A percentile compares a stretch with the other conserved stretches of the same genome.
Conservation (phyloP, 2,329 filamentous ascomycete species). For the Biscogniauxia sp. region DNA sequence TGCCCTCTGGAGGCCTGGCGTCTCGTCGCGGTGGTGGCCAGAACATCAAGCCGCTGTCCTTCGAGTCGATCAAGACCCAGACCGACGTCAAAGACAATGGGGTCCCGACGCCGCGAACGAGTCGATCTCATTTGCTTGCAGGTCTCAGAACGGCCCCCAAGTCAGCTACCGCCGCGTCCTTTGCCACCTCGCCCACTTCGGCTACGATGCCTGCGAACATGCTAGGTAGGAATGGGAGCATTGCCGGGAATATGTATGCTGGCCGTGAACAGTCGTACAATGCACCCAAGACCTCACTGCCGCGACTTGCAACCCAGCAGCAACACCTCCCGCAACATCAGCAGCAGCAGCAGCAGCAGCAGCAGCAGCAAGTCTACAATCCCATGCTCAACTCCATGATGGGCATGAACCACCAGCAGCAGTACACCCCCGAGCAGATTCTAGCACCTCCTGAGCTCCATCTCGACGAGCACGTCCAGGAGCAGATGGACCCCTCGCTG, state of each 20-base stretch:
- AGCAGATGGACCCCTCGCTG: slow-evolving; percentile 78
- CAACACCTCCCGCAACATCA: slow-evolving; percentile 30
- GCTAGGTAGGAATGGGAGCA: slow-evolving; percentile 45
- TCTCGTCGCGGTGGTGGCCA: slow-evolving; percentile 78
- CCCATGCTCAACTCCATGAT: slow-evolving; percentile 22
- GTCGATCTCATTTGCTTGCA: slow-evolving; percentile 89
- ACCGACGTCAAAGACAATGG: slow-evolving; percentile 66
- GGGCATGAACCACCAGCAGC: slow-evolving; percentile 45
- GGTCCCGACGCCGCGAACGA: slow-evolving; percentile 82
- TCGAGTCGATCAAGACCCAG: slow-evolving; percentile 67
- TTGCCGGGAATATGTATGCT: slow-evolving; percentile 44
- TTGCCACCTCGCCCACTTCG: slow-evolving; percentile 55
- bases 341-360: slow-evolving; percentile 23
- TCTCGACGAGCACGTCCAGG: slow-evolving; percentile 65
- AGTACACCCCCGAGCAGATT: slow-evolving; percentile 85
- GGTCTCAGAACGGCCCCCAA: slow-evolving; percentile 93
- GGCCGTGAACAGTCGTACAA: slow-evolving; percentile 44
- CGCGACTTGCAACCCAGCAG: slow-evolving; percentile 35
- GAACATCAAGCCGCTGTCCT: slow-evolving; percentile 86
- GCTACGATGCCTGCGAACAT: slow-evolving; percentile 35
- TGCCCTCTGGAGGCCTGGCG: slow-evolving; percentile 77
- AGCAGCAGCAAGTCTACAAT: slow-evolving; percentile 28
- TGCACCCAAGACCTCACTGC: slow-evolving; percentile 58
- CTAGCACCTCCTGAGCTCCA: slow-evolving; percentile 79
- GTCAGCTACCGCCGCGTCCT: slow-evolving; percentile 69